These are phyloP conservation scores for Hamigera avellanea DNA, from an alignment of 495 filamentous ascomycete species.

Conservation along the genomic window DNA sequence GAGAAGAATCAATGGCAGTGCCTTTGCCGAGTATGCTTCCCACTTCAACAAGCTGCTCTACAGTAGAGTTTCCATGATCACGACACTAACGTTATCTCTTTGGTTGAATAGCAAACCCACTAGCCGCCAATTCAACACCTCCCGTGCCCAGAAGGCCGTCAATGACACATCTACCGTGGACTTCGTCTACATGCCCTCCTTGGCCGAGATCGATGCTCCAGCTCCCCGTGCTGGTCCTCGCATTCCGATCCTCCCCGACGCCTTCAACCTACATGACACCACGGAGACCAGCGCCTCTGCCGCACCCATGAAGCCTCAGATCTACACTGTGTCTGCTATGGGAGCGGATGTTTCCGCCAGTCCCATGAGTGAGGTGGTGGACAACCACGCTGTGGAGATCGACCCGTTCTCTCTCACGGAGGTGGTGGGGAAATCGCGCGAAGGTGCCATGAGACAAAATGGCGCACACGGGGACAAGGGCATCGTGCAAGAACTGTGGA, in stretches of 20 bases:
- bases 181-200: constrained; percentile 49
- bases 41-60: background rate
- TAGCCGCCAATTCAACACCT: constrained; percentile 48
- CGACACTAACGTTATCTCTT: constrained; percentile 1
- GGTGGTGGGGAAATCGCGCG: constrained; percentile 30
- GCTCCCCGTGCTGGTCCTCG: constrained; percentile 19
- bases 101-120: constrained; percentile 11
- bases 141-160: constrained; percentile 39
- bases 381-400: constrained; percentile 44
- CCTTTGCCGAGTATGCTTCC: constrained; percentile 28
- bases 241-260: constrained; percentile 43
- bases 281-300: constrained; percentile 8
- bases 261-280: constrained; percentile 7
- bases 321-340: constrained; percentile 42
- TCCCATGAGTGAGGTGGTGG: constrained; percentile 47
- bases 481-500: constrained; percentile 37
- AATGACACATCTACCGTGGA: constrained; percentile 52
- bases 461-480: constrained; percentile 21
- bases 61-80: background rate
- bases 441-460: constrained; percentile 21
- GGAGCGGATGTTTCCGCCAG: constrained; percentile 40
- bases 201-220: constrained; percentile 29
- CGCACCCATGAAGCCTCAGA: constrained; percentile 42
- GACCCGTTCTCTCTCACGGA: constrained; percentile 48
- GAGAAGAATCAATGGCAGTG: constrained; percentile 31